phyloP scores from a whole-genome alignment of 805 yeast genomes.

The Pichia nakasei region DNA sequence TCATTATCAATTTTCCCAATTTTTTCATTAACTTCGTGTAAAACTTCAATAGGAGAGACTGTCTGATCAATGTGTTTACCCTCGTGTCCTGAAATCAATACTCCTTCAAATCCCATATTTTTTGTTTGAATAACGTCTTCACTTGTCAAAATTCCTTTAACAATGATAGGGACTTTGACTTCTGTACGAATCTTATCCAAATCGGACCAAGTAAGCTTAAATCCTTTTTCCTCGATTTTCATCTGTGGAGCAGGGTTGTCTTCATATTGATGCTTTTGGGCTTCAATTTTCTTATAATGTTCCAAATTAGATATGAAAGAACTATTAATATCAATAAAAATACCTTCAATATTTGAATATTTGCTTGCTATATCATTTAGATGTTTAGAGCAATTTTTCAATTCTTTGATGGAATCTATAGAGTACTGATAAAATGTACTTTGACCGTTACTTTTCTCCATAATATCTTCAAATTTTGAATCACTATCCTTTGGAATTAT shows the following conservation, averaged over 20 bases:
- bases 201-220: slow-evolving; percentile 48
- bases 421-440: slow-evolving; percentile 78
- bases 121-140: slow-evolving; percentile 58
- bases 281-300: slow-evolving; percentile 74
- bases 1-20: slow-evolving; percentile 29
- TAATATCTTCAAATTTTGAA: slow-evolving; percentile 69
- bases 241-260: slow-evolving; percentile 24
- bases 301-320: slow-evolving; percentile 63
- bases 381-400: slow-evolving; percentile 36
- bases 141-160: slow-evolving; percentile 59
- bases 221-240: slow-evolving; percentile 1
- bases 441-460: slow-evolving; percentile 45
- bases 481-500: slow-evolving; percentile 85
- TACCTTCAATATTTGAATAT: slow-evolving; percentile 54
- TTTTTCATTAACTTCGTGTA: slow-evolving; percentile 39
- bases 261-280: slow-evolving; percentile 26
- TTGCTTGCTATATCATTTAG: slow-evolving; percentile 25
- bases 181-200: slow-evolving; percentile 39
- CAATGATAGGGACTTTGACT: slow-evolving; percentile 38
- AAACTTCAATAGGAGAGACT: slow-evolving; percentile 51
- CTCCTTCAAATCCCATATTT: too few relatives aligned
- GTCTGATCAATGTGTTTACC: slow-evolving; percentile 63
- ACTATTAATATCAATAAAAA: slow-evolving; percentile 81
- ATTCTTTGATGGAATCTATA: slow-evolving; percentile 51
- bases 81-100: slow-evolving; percentile 63